phyloP scores from a whole-genome alignment of 2,329 filamentous ascomycete species.

The Sarocladium brachiariae region DNA sequence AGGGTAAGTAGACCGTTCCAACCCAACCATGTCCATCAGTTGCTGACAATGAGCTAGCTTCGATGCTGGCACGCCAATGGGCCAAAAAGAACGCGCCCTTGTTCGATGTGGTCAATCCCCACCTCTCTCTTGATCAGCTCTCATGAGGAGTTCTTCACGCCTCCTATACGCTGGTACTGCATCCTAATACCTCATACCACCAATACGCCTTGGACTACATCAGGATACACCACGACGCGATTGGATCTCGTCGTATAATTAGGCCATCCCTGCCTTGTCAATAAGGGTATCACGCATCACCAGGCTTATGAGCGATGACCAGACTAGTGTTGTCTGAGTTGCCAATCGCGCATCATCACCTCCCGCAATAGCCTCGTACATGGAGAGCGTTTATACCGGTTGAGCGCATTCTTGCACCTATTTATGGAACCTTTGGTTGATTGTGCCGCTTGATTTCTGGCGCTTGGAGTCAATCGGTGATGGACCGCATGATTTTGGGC shows the following conservation, averaged over 20 bases:
- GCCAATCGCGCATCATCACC: neutral
- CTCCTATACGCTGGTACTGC: conserved; percentile 10
- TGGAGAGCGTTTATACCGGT: conserved; percentile 2
- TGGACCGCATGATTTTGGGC: conserved; percentile 6
- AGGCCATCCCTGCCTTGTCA: neutral
- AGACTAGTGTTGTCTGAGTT: neutral
- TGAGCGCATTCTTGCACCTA: conserved; percentile 6
- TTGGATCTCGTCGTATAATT: conserved; percentile 3
- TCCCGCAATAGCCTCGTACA: neutral
- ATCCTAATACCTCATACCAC: neutral
- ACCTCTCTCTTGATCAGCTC: conserved; percentile 43
- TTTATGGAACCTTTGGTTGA: conserved; percentile 2
- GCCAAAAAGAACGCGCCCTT: conserved; percentile 68
- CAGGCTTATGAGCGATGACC: neutral
- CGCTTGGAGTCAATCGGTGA: conserved; percentile 6
- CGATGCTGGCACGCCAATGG: conserved; percentile 87
- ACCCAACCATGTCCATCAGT: too few species aligned
- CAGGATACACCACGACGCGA: conserved; percentile 3
- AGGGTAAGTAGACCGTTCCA: conserved; percentile 58
- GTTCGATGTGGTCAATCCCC: conserved; percentile 47
- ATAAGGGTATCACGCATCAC: neutral
- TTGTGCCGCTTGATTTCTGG: conserved; percentile 4
- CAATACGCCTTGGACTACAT: conserved; percentile 8
- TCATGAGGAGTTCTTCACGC: conserved; percentile 23
- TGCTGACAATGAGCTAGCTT: conserved; percentile 49